Percentiles rank a stretch among this genome's conserved stretches.
phyloP scores from a whole-genome alignment of 2,329 filamentous ascomycete genomes.

The Cryphonectria naterciae region DNA sequence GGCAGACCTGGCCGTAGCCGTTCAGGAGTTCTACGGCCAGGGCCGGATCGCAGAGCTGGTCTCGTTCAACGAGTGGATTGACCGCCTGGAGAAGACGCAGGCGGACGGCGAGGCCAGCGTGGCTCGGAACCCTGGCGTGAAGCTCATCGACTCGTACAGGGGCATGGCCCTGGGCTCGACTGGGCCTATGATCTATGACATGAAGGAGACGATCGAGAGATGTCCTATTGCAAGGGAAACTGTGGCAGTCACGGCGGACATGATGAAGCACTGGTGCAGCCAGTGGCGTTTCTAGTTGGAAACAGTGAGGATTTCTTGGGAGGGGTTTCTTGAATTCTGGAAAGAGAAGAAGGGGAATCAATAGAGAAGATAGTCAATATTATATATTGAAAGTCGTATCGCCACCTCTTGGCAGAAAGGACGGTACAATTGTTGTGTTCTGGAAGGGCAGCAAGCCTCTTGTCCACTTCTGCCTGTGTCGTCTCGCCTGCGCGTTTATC shows the following conservation, averaged over 20 bases:
- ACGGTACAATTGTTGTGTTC: too few species aligned
- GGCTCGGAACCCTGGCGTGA: constrained; percentile 50
- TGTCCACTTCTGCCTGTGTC: neutral
- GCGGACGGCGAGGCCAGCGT: constrained; percentile 39
- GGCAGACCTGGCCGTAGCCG: constrained; percentile 42
- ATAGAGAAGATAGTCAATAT: too few species aligned
- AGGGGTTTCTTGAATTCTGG: neutral
- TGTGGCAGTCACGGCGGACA: constrained; percentile 42
- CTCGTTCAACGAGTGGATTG: constrained; percentile 48
- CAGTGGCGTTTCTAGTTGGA: constrained; percentile 43
- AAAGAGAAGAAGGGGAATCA: too few species aligned
- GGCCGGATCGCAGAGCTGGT: constrained; percentile 42
- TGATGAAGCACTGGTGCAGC: constrained; percentile 51
- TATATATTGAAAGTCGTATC: too few species aligned
- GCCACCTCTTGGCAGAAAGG: too few species aligned
- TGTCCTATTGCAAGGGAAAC: constrained; percentile 46
- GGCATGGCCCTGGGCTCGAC: constrained; percentile 32
- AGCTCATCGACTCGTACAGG: constrained; percentile 53
- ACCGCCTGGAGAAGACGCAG: constrained; percentile 44
- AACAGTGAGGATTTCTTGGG: neutral
- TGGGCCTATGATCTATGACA: constrained; percentile 43
- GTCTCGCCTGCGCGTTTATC: too few species aligned
- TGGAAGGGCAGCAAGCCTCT: too few species aligned
- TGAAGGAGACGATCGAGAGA: constrained; percentile 41
- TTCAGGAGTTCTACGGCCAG: constrained; percentile 44